Percentiles rank a stretch among this genome's conserved stretches.
phyloP scores from a whole-genome alignment of 2,329 filamentous ascomycete genomes.

The Plenodomus lindquistii region DNA sequence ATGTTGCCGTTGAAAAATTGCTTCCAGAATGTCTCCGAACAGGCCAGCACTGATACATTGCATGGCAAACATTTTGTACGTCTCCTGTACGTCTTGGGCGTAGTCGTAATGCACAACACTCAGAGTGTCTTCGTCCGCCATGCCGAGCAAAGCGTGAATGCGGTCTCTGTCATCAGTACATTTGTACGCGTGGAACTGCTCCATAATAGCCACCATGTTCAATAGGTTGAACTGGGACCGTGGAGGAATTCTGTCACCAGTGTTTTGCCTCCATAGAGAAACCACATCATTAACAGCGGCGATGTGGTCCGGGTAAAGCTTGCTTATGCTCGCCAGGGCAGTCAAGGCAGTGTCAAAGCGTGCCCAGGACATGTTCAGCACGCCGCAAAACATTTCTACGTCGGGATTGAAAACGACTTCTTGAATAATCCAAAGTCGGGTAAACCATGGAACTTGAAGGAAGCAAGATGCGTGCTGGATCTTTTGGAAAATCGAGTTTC shows the following conservation, averaged over 20 bases:
- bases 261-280: neutral
- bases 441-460: constrained; percentile 3
- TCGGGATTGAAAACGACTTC: constrained; percentile 12
- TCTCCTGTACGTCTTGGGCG: neutral
- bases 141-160: neutral
- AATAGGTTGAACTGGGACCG: neutral
- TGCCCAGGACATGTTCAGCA: neutral
- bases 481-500: neutral
- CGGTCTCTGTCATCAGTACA: neutral
- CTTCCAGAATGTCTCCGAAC: neutral
- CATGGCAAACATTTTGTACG: neutral
- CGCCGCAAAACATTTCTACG: constrained; percentile 3
- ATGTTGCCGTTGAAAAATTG: neutral
- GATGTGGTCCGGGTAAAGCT: neutral
- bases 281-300: no score
- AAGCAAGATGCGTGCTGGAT: neutral
- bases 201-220: neutral
- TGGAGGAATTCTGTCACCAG: neutral
- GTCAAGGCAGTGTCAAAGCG: no score
- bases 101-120: neutral
- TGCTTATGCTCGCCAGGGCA: neutral
- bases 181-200: neutral
- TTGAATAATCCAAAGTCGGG: constrained; percentile 12
- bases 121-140: neutral
- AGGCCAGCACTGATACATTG: neutral